Conservation (phyloP, 495 filamentous ascomycete genomes). For the Neurospora sp. region DNA sequence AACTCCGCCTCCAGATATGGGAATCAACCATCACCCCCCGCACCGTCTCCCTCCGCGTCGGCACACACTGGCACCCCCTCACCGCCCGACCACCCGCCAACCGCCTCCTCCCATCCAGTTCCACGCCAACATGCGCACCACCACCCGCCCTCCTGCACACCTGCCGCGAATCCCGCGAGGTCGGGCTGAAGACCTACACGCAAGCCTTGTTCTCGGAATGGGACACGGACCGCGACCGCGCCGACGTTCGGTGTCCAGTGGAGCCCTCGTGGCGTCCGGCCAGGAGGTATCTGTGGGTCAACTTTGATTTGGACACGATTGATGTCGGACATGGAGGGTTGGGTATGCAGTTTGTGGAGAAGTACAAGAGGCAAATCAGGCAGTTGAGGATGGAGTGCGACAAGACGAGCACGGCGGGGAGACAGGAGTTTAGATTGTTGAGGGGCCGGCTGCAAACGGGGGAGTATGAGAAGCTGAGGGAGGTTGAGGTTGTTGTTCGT, state of each 20-base stretch:
- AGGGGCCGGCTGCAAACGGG: neutral
- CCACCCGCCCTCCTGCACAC: neutral
- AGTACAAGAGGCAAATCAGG: neutral
- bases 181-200: neutral
- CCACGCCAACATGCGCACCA: neutral
- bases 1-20: slow-evolving; percentile 30
- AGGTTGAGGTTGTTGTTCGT: neutral
- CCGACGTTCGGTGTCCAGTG: neutral
- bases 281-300: neutral
- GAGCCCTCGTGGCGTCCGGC: too few species aligned
- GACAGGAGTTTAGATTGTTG: neutral
- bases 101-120: neutral
- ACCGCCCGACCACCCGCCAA: neutral
- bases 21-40: neutral
- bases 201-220: neutral
- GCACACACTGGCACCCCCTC: neutral
- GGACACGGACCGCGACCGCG: neutral
- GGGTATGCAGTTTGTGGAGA: neutral
- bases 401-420: neutral
- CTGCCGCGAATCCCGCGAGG: neutral
- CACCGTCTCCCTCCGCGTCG: neutral
- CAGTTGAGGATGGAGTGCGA: neutral
- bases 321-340: neutral
- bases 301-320: neutral
- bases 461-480: neutral